Evolutionary conservation across 148 eudicot genomes (phyloP), one percentile per base, ranked within the genome.

Genomic region (Nepenthes mirabilis): DNA sequence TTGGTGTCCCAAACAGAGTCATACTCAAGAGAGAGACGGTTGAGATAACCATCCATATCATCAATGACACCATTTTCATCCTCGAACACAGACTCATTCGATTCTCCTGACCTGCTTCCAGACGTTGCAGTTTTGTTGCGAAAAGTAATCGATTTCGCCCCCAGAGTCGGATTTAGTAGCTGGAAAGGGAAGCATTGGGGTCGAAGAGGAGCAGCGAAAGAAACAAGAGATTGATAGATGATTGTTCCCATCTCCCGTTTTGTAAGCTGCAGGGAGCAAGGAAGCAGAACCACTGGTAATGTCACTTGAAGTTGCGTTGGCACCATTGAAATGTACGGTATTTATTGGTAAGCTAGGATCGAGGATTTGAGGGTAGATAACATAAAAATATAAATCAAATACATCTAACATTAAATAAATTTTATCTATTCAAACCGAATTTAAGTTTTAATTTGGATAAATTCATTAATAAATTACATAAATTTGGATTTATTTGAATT

Each of bases 1-100:
- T 93, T 91, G 68, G 98, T 91, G 70, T 91, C 98, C 98, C 98
- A 91, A 73, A 91, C 98, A 54, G 96, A 83, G 53, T 93, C 98
- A 60, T 93, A 93, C 68, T 93, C 98, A 3, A 93, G 96, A 56
- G 98, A 88, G 12, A 88, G 88, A 12, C 79, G 69, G 71, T 86
- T 86, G 59, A 93, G 86, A 59, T 83, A 86, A 47, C 80, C 82
- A 64, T 93, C 96, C 94, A 85, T 78, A 59, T 91, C 98, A 32
- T 83, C 79, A 34, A 91, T 77, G 54, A 51, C 81, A 43, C 86
- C 94, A 37, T 85, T 77, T 68, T 87, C 90, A 57, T 87, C 77
- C 75, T 67, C 58, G 68, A 78, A 86, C 50, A 14, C n/a, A 11
- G 55, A 52, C 14, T 52, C 55, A 52, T 52, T n/a, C 32, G 32